A percentile compares a stretch with the other conserved stretches of the same genome.
Evolutionary conservation across 2,329 filamentous ascomycete genomes (phyloP).

Genomic region (Penicillium verrucosum): DNA sequence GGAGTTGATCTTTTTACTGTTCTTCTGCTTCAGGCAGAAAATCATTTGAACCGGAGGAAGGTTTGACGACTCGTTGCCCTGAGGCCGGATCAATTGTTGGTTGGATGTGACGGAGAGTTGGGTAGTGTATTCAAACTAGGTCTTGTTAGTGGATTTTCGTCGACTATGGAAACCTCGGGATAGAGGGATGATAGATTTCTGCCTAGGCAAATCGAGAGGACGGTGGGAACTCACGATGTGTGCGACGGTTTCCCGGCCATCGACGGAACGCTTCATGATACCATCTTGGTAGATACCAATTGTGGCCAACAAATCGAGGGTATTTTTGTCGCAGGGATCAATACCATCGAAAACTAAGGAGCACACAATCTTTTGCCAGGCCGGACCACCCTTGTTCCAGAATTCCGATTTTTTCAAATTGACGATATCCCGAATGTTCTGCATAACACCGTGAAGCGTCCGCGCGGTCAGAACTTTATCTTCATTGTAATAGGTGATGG

Average conservation of each 20-base stretch:
- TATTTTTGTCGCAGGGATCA: slow-evolving; percentile 93
- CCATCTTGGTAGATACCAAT: slow-evolving; percentile 95
- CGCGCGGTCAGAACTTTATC: slow-evolving; percentile 89
- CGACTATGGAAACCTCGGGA: neutral
- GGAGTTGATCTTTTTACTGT: slow-evolving; percentile 99
- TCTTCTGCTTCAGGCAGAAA: slow-evolving; percentile 96
- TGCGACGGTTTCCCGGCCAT: slow-evolving; percentile 89
- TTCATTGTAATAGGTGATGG: slow-evolving; percentile 99
- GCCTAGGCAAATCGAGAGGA: neutral
- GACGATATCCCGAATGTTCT: slow-evolving; percentile 95
- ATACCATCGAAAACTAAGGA: slow-evolving; percentile 96
- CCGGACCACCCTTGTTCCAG: slow-evolving; percentile 97
- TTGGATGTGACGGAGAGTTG: slow-evolving; percentile 91
- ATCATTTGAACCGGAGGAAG: slow-evolving; percentile 97
- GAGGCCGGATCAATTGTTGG: slow-evolving; percentile 89
- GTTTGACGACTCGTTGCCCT: slow-evolving; percentile 75
- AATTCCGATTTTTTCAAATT: slow-evolving; percentile 98
- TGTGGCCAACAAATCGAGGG: slow-evolving; percentile 88
- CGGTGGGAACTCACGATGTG: slow-evolving; percentile 60
- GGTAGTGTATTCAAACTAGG: slow-evolving; percentile 85
- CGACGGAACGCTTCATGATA: slow-evolving; percentile 95
- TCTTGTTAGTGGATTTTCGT: neutral
- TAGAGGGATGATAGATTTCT: neutral
- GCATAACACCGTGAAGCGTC: slow-evolving; percentile 95
- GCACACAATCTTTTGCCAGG: slow-evolving; percentile 98